These are phyloP conservation scores for Phytopythium sindhum DNA, from an alignment of 352 stramenopile genomes.

Conservation along the genomic window DNA sequence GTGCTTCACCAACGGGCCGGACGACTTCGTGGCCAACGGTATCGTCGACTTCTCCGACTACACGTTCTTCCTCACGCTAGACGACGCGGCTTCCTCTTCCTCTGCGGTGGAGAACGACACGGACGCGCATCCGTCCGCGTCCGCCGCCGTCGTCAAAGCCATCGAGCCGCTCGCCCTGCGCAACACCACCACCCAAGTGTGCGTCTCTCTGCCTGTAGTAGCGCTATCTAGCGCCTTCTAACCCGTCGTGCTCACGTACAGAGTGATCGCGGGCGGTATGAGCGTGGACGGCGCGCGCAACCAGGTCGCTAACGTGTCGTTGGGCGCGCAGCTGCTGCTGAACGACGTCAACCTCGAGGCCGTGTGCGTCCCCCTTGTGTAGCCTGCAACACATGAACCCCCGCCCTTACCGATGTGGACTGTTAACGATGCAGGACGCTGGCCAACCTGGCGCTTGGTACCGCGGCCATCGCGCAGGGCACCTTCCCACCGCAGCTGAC, in stretches of 20 bases:
- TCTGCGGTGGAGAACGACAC: conserved; percentile 16
- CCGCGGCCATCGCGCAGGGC: conserved; percentile 30
- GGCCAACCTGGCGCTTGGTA: conserved; percentile 42
- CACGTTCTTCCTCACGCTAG: conserved; percentile 48
- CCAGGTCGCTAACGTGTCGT: conserved; percentile 36
- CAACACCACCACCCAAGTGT: conserved; percentile 24
- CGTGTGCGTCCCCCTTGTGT: conserved; percentile 31
- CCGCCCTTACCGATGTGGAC: no score
- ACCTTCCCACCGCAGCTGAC: conserved; percentile 45
- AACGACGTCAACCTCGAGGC: conserved; percentile 31
- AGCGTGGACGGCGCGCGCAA: conserved; percentile 39
- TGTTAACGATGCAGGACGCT: conserved; percentile 27
- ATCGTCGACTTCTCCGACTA: conserved; percentile 46
- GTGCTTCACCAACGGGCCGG: conserved; percentile 47
- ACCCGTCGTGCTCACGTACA: conserved; percentile 8
- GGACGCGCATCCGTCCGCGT: conserved; percentile 26
- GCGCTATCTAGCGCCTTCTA: neutral
- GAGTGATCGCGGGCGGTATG: conserved; percentile 43
- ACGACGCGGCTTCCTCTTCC: conserved; percentile 8
- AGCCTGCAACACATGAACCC: no score
- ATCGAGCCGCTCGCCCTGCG: conserved; percentile 35
- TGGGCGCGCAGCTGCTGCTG: conserved; percentile 30
- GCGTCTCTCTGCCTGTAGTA: no score
- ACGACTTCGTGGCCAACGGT: conserved; percentile 43
- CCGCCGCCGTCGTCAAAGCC: conserved; percentile 26